phyloP scores from a whole-genome alignment of 2,329 filamentous ascomycete species.

The Paraconiothyrium sp. region DNA sequence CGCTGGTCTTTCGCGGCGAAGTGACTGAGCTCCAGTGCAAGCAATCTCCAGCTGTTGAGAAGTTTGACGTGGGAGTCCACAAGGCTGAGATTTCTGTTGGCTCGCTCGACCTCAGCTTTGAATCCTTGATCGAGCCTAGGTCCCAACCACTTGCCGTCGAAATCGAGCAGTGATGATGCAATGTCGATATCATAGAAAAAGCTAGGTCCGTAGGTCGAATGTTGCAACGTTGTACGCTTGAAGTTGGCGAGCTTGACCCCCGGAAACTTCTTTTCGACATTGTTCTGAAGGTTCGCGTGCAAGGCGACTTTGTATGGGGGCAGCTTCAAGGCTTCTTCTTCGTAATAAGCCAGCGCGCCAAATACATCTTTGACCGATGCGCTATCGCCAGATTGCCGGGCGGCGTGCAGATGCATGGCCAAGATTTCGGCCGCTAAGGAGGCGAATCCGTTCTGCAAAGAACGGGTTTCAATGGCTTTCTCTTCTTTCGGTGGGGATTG shows the following conservation, averaged over 20 bases:
- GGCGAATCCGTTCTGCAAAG: slow-evolving; percentile 67
- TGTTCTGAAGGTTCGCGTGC: slow-evolving; percentile 84
- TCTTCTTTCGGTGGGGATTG: slow-evolving; percentile 38
- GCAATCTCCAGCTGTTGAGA: slow-evolving; percentile 87
- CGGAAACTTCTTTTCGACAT: slow-evolving; percentile 81
- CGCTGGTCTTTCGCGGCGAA: slow-evolving; percentile 62
- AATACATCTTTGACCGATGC: slow-evolving; percentile 76
- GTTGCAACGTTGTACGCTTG: slow-evolving; percentile 75
- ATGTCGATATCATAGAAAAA: slow-evolving; percentile 87
- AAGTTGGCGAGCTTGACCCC: slow-evolving; percentile 79
- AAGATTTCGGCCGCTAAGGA: slow-evolving; percentile 87
- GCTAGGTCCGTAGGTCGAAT: slow-evolving; percentile 72
- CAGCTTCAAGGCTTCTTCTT: slow-evolving; percentile 80
- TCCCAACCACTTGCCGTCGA: slow-evolving; percentile 78
- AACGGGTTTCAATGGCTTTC: slow-evolving; percentile 33
- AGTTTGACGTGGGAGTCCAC: slow-evolving; percentile 91
- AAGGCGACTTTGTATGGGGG: slow-evolving; percentile 86
- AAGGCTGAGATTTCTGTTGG: slow-evolving; percentile 89
- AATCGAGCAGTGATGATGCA: slow-evolving; percentile 78
- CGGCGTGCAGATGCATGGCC: slow-evolving; percentile 88
- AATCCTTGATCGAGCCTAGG: slow-evolving; percentile 73
- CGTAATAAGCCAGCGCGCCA: slow-evolving; percentile 79
- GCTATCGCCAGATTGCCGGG: slow-evolving; percentile 77
- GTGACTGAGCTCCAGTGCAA: slow-evolving; percentile 85
- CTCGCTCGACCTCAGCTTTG: slow-evolving; percentile 80